Base-by-base conservation (phyloP, 2,329 filamentous ascomycete species). In the Sclerotinia borealis region DNA sequence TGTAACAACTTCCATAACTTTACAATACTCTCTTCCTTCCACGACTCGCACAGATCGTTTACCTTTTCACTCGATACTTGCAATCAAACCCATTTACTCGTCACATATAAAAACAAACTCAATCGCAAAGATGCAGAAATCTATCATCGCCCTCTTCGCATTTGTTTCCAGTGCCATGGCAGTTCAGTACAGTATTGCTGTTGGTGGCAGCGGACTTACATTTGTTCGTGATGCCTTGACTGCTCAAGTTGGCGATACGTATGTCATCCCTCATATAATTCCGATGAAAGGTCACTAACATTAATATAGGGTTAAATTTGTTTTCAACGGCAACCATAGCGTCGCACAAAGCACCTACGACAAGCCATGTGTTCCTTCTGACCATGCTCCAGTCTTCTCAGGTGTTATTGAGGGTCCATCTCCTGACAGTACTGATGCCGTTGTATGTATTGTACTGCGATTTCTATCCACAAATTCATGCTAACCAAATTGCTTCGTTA, bases 271-370 rank as follows among this genome's bases (percentile, higher is more conserved):
- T 85, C 77, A 79, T 89, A 13, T 83, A 87, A 76, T 88, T 87
- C 79, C 83, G 87, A 75, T 88, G 87, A 78, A 78, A 79, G 66
- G 66, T 79, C 79, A 15, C 60, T 58, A 25, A 58, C 9, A 7
- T 10, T 8, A 4, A 8, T n/a, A 29, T 17, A 63, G 60, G 31
- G 43, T 63, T 25, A 17, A 31, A 1, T 63, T 63, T 7, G 13
- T 41, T 10, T 63, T 63, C 43, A 34, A 11, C 13, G 81, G 81
- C 69, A 93, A 92, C 79, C 90, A 93, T 81, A 92, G 89, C 60
- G 85, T 92, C 64, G 89, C 87, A n/a, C 88, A 92, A 79, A 91
- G 90, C 54, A 85, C 81, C 71, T 93, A 92, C 71, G 85, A 88
- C 70, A 76, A 81, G 62, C 89, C 89, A 17, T 92, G 90, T 78